Conservation (phyloP, 192 early-diverging fungal genomes). For the Tieghemiomyces parasiticus region DNA sequence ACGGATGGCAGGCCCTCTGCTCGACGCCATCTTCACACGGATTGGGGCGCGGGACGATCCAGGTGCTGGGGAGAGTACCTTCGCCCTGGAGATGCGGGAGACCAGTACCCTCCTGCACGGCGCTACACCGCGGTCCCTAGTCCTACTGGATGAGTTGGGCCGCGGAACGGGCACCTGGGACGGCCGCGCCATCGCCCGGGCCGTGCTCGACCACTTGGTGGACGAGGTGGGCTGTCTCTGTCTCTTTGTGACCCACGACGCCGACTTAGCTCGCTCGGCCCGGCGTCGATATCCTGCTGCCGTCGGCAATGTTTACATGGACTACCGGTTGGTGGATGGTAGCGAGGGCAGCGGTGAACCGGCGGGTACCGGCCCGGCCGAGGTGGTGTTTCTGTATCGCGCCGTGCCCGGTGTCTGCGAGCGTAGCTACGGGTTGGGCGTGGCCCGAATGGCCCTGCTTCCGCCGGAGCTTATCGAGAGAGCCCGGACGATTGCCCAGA, state of each 20-base stretch:
- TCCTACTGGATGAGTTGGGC: constrained; percentile 73
- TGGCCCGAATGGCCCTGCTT: constrained; percentile 49
- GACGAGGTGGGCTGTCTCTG: constrained; percentile 27
- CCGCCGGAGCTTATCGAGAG: constrained; percentile 28
- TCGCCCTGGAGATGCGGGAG: constrained; percentile 66
- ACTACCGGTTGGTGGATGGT: constrained; percentile 31
- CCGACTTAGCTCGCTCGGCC: constrained; percentile 37
- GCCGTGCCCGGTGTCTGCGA: constrained; percentile 40
- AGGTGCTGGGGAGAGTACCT: constrained; percentile 49
- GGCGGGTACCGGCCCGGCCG: constrained; percentile 7
- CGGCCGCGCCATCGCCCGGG: constrained; percentile 53
- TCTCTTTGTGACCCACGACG: constrained; percentile 75
- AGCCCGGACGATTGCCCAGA: constrained; percentile 34
- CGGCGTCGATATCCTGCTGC: constrained; percentile 15
- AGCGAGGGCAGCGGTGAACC: constrained; percentile 14
- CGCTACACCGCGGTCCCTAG: constrained; percentile 39
- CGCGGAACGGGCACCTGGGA: constrained; percentile 64
- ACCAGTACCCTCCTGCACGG: constrained; percentile 51
- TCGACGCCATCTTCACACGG: constrained; percentile 56
- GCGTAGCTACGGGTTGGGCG: constrained; percentile 58
- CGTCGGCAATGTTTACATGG: constrained; percentile 32
- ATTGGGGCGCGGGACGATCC: constrained; percentile 63
- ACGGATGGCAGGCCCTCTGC: constrained; percentile 38
- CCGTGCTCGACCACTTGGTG: constrained; percentile 42
- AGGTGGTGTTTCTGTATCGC: constrained; percentile 55